Base-by-base conservation (phyloP, 495 filamentous ascomycete species). In the Trypethelium eluteriae region DNA sequence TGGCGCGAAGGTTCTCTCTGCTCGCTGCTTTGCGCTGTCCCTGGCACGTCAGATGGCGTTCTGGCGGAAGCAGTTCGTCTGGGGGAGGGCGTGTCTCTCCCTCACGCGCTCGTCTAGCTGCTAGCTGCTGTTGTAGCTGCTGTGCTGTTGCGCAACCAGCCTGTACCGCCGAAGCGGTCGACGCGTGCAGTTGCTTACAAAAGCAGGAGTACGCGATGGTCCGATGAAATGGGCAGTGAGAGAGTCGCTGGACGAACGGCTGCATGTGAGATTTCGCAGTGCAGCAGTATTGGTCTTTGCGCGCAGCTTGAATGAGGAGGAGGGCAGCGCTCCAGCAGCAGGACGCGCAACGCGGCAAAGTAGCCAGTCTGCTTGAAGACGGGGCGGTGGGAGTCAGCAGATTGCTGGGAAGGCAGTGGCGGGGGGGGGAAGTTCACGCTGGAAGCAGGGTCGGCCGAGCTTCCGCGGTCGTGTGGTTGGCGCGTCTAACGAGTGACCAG, bases 101-200 rank as follows among this genome's bases (percentile, higher is more conserved):
- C 14, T 59, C 53, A 59, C 53, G 53, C 53, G 53, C 53, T 59
- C 53, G 53, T 59, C 53, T 59, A 59, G 53, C 32, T n/a, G 53
- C 18, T 44, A 14, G 6, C 14, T 44, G 25, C 25, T 25, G 25
- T 25, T 25, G 25, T 25, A 25, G 25, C 25, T 25, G 25, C 25
- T 25, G 25, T 25, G 25, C 25, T 16, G 49, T 53, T 53, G 49
- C 49, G 49, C 49, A 53, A 53, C 49, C 14, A 18, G 10, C 41
- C 41, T 53, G 49, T n/a, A 53, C 49, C 49, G 49, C 49, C 49
- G 12, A 18, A 5, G 16, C 49, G 49, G 18, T 59, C 36, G 32
- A 59, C 53, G 53, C 53, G 53, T 53, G 18, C 49, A 53, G 49
- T n/a, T 14, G 11, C 49, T 5, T 10, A 36, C 53, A 34, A 32